These are phyloP conservation scores for Calocera viscosa DNA, from an alignment of 768 basidiomycete genomes.

Conservation along the genomic window DNA sequence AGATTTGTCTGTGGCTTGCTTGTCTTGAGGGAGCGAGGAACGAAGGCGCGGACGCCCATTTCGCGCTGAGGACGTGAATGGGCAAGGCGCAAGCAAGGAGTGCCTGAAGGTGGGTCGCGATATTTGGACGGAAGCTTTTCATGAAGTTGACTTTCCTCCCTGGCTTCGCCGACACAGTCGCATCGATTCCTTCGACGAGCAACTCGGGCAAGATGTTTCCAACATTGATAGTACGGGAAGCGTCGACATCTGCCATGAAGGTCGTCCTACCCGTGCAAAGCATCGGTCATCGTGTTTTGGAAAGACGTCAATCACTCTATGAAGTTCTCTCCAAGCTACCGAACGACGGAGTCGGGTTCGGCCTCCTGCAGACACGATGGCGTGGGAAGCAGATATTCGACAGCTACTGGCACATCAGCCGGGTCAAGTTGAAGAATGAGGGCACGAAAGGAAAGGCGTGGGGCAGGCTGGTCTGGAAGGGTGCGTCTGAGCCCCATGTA, in stretches of 20 bases:
- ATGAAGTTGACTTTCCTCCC: background rate
- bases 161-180: too few species aligned
- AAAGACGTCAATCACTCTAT: slow-evolving; percentile 39
- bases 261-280: background rate
- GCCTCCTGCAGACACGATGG: slow-evolving; percentile 67
- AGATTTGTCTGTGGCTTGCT: background rate
- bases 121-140: slow-evolving; percentile 5
- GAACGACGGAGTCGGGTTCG: slow-evolving; percentile 51
- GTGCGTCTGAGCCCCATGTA: slow-evolving; percentile 31
- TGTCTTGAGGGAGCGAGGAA: background rate
- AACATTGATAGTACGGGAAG: background rate
- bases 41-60: too few species aligned
- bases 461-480: slow-evolving; percentile 69
- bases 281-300: background rate
- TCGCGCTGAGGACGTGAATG: background rate
- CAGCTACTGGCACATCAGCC: slow-evolving; percentile 66
- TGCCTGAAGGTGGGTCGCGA: background rate
- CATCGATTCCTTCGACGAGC: background rate
- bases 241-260: background rate
- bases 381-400: slow-evolving; percentile 47
- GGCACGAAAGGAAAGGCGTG: slow-evolving; percentile 72
- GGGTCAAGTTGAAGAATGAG: slow-evolving; percentile 55
- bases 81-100: background rate
- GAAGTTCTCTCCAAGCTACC: slow-evolving; percentile 60
- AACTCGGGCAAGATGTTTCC: background rate